Evolutionary conservation across 2,329 filamentous ascomycete species (phyloP).

Genomic region (Talaromyces sp.): DNA sequence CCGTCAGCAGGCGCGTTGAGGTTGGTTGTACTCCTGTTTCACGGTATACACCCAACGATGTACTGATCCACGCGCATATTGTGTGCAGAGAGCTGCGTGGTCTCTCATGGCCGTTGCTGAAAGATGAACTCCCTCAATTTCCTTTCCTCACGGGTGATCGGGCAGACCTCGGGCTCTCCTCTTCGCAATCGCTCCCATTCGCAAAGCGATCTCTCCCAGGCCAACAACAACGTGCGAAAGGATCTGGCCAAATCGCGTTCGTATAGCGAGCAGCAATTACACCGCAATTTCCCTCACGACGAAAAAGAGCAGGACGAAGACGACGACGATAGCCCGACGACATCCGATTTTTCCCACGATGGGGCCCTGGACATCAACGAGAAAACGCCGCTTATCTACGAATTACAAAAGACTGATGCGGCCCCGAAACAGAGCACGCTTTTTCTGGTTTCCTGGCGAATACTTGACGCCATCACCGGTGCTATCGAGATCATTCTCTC

Average conservation of each 20-base stretch:
- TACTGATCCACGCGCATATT: background rate
- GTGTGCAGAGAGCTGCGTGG: conserved; percentile 30
- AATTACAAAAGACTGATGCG: conserved; percentile 30
- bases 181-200: conserved; percentile 51
- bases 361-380: conserved; percentile 47
- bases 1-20: conserved; percentile 30
- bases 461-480: conserved; percentile 67
- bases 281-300: conserved; percentile 15
- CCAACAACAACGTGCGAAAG: conserved; percentile 16
- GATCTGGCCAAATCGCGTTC: conserved; percentile 36
- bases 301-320: conserved; percentile 24
- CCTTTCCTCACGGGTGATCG: conserved; percentile 75
- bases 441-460: conserved; percentile 58
- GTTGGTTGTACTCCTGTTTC: conserved; percentile 1
- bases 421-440: conserved; percentile 33
- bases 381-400: conserved; percentile 61
- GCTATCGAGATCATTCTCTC: conserved; percentile 74
- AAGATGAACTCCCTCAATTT: conserved; percentile 98
- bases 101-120: conserved; percentile 45
- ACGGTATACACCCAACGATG: background rate
- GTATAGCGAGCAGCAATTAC: conserved; percentile 37
- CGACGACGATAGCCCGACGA: background rate
- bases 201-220: conserved; percentile 41
- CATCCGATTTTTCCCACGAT: conserved; percentile 3
- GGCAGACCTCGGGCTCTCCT: conserved; percentile 48